Conservation (phyloP, 2,329 filamentous ascomycete species). For the Aspergillus sp. region DNA sequence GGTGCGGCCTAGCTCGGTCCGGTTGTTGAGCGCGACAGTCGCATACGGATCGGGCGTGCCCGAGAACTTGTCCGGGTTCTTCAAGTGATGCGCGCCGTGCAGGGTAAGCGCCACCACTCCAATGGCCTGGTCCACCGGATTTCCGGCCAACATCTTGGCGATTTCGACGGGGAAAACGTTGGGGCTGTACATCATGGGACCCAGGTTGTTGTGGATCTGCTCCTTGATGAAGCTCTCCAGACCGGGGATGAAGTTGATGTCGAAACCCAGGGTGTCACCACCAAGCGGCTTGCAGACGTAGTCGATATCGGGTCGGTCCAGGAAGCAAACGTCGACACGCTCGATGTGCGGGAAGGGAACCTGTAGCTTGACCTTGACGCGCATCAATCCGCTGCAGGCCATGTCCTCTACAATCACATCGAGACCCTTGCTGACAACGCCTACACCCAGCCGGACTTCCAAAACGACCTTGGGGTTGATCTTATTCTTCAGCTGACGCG, state of each 20-base stretch:
- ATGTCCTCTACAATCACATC: conserved; percentile 98
- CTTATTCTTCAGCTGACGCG: conserved; percentile 84
- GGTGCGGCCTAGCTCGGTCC: conserved; percentile 73
- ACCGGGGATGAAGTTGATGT: conserved; percentile 98
- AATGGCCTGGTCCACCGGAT: conserved; percentile 88
- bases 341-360: conserved; percentile 94
- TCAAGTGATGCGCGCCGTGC: conserved; percentile 83
- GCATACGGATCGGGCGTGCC: conserved; percentile 88
- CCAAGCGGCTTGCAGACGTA: conserved; percentile 97
- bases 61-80: conserved; percentile 90
- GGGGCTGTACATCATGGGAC: conserved; percentile 95
- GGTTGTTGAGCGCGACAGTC: conserved; percentile 73
- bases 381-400: conserved; percentile 91
- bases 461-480: conserved; percentile 94
- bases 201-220: conserved; percentile 87
- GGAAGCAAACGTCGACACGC: conserved; percentile 87
- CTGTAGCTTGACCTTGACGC: conserved; percentile 94
- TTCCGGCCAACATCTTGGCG: conserved; percentile 94
- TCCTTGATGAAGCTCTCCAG: conserved; percentile 90
- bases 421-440: conserved; percentile 91
- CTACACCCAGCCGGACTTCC: conserved; percentile 90
- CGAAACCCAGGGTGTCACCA: conserved; percentile 90
- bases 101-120: conserved; percentile 87
- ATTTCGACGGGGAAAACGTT: conserved; percentile 98
- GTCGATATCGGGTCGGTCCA: conserved; percentile 81